Evolutionary conservation across 1,139 yeast species (phyloP), one percentile per base, ranked within the genome.

Genomic region (Yamadazyma diddensiae): DNA sequence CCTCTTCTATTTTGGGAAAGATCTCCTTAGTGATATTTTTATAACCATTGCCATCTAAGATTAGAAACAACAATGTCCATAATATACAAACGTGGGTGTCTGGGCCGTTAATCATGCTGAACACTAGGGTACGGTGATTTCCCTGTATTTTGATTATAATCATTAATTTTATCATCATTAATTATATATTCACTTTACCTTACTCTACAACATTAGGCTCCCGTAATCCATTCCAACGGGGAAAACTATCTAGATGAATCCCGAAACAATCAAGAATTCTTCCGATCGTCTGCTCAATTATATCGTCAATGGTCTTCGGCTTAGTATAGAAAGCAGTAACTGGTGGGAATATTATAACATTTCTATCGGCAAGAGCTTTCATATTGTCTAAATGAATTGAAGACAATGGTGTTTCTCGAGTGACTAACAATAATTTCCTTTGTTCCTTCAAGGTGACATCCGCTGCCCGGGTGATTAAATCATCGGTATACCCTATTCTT

Each of bases 191-290:
- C n/a, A n/a, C n/a, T n/a, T 18, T 18, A 6, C 9, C 20, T 21
- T 21, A 21, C 23, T 21, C 23, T n/a, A 23, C 26, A 5, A 23
- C 26, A 13, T 23, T 11, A 13, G 26, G 26, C 6, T 23, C 26
- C n/a, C 13, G n/a, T 6, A 23, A n/a, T 16, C 26, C 26, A 13
- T 23, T 23, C 26, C 26, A 23, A 11, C 26, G 6, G 7, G 26
- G 26, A 13, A 23, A 23, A 11, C n/a, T 23, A 7, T 23, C 26
- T 6, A 23, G 6, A n/a, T 23, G 15, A 6, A 23, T 23, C 6
- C 26, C 26, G 13, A 23, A 23, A 23, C 26, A 23, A n/a, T 23
- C 26, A 6, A 23, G 13, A 5, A 23, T 23, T 23, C 26, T 23
- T 6, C 26, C 26, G 5, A 23, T 16, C n/a, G 26, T 23, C 11